Conservation (phyloP, 2,329 filamentous ascomycete genomes). For the Domatiomyces globalis region DNA sequence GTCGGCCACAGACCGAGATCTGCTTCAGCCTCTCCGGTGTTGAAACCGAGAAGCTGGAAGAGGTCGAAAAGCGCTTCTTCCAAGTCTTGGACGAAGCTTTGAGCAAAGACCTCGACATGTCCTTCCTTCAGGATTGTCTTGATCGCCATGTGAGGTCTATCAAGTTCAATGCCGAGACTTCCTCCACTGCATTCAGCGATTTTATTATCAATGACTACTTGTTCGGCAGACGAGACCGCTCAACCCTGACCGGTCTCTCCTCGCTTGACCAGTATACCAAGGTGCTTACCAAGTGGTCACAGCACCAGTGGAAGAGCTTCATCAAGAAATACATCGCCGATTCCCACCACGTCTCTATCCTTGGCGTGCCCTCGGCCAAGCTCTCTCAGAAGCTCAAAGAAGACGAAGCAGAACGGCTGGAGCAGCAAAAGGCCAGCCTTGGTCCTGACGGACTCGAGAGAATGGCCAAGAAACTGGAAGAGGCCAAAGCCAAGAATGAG, state of each 20-base stretch:
- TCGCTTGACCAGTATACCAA: slow-evolving; percentile 44
- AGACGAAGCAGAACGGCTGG: slow-evolving; percentile 65
- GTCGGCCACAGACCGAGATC: slow-evolving; percentile 67
- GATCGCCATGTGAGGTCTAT: slow-evolving; percentile 65
- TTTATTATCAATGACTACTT: slow-evolving; percentile 86
- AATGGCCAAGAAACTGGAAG: slow-evolving; percentile 60
- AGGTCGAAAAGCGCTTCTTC: slow-evolving; percentile 75
- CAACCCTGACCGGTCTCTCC: slow-evolving; percentile 49
- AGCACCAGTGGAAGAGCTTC: slow-evolving; percentile 70
- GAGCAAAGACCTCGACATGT: slow-evolving; percentile 70
- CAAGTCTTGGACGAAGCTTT: slow-evolving; percentile 70
- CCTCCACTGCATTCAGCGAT: slow-evolving; percentile 64
- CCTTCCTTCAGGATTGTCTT: slow-evolving; percentile 78
- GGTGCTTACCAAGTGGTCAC: slow-evolving; percentile 59
- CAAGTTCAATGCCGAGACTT: slow-evolving; percentile 70
- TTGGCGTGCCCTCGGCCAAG: slow-evolving; percentile 71
- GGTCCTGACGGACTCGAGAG: slow-evolving; percentile 68
- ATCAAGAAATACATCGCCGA: slow-evolving; percentile 73
- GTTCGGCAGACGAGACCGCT: slow-evolving; percentile 74
- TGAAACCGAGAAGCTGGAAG: slow-evolving; percentile 66
- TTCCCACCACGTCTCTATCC: slow-evolving; percentile 71
- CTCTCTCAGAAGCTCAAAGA: slow-evolving; percentile 68
- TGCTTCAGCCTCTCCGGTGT: slow-evolving; percentile 79
- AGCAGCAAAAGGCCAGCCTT: slow-evolving; percentile 62
- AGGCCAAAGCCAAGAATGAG: slow-evolving; percentile 79